These are phyloP conservation scores for Blastocystis hominis DNA, from an alignment of 352 stramenopile species.

Conservation along the genomic window DNA sequence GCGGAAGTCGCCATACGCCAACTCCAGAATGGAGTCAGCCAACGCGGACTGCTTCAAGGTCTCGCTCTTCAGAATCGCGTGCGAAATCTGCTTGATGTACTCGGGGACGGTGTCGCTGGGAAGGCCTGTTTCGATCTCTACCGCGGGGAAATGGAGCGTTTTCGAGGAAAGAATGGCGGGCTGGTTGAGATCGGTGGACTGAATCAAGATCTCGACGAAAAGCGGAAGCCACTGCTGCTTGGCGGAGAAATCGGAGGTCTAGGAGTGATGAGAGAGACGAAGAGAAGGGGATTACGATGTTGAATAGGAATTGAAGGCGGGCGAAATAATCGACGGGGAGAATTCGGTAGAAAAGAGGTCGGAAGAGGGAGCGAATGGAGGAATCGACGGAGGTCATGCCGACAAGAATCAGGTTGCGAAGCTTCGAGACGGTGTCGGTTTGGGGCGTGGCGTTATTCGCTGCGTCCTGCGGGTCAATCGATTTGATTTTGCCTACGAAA, in stretches of 20 bases:
- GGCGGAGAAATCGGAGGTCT: not conserved
- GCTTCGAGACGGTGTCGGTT: not conserved
- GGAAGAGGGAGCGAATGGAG: not conserved
- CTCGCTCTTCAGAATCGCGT: not conserved
- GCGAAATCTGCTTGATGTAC: not conserved
- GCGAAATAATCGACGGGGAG: not conserved
- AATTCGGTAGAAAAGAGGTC: not conserved
- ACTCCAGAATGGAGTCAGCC: not conserved
- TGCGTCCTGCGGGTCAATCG: not conserved
- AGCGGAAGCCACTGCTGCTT: constrained; percentile 12
- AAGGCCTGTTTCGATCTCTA: not conserved
- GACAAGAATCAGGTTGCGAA: not conserved
- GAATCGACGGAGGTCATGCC: not conserved
- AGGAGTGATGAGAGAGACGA: not conserved
- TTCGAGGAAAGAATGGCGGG: not conserved
- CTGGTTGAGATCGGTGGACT: not conserved
- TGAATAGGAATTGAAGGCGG: not conserved
- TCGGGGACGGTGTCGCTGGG: not conserved
- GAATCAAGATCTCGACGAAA: constrained; percentile 3
- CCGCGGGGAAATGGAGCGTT: not conserved
- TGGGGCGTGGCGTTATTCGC: not conserved
- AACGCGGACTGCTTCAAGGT: not conserved
- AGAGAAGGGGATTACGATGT: not conserved
- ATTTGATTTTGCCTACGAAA: not conserved
- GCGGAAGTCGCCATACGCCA: constrained; percentile 15